Conservation (phyloP, 2,329 filamentous ascomycete genomes). For the Beauveria sp. region DNA sequence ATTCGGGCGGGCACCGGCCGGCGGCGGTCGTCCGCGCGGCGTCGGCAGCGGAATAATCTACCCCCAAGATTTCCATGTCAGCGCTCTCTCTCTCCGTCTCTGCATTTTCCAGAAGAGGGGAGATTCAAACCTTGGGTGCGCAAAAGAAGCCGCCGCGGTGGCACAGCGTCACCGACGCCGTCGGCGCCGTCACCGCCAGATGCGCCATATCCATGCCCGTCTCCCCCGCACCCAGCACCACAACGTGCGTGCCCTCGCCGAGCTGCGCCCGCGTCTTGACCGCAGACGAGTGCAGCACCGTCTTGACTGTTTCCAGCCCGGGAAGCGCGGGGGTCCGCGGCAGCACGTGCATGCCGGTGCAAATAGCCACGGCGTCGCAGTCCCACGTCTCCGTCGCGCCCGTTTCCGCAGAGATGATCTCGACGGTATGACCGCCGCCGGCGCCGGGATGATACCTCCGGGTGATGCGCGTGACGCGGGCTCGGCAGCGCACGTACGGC, state of each 20-base stretch:
- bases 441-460: constrained; percentile 10
- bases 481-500: constrained; percentile 27
- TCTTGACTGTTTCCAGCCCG: constrained; percentile 30
- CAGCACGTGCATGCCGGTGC: constrained; percentile 36
- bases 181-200: constrained; percentile 35
- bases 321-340: constrained; percentile 31
- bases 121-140: constrained; percentile 32
- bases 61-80: not conserved
- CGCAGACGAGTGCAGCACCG: constrained; percentile 35
- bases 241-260: constrained; percentile 28
- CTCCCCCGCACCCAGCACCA: constrained; percentile 38
- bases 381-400: not conserved
- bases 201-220: constrained; percentile 38
- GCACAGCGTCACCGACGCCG: constrained; percentile 34
- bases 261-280: constrained; percentile 36
- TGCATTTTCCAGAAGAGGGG: not conserved
- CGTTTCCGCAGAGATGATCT: not conserved
- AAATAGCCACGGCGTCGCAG: constrained; percentile 39
- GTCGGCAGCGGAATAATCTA: constrained; percentile 22
- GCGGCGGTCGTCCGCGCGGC: constrained; percentile 23
- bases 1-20: constrained; percentile 27
- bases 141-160: constrained; percentile 39
- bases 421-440: not conserved
- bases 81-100: not conserved
- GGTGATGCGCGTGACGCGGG: constrained; percentile 23